Conservation (phyloP, 495 filamentous ascomycete species). For the Recurvomyces mirabilis region DNA sequence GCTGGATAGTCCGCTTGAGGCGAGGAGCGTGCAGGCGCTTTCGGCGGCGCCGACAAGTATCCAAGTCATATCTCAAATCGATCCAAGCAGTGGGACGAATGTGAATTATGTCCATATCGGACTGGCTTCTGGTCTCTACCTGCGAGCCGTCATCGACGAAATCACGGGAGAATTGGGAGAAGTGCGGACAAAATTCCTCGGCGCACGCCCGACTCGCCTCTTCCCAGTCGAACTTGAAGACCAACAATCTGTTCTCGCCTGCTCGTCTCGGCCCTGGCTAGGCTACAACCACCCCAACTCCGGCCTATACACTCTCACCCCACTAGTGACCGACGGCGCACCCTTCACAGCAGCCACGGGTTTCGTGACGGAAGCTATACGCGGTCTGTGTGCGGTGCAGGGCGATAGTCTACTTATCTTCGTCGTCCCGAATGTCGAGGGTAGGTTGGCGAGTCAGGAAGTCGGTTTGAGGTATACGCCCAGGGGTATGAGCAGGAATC, state of each 20-base stretch:
- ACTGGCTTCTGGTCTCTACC: constrained; percentile 86
- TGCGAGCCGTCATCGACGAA: constrained; percentile 87
- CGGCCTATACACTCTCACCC: constrained; percentile 80
- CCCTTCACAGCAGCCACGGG: constrained; percentile 91
- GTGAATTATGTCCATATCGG: constrained; percentile 92
- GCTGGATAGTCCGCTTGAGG: constrained; percentile 79
- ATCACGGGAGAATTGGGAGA: constrained; percentile 89
- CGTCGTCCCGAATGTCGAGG: constrained; percentile 2
- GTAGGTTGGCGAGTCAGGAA: constrained; percentile 18
- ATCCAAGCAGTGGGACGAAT: constrained; percentile 66
- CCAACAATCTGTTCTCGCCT: constrained; percentile 51
- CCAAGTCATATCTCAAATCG: constrained; percentile 89
- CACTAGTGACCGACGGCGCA: constrained; percentile 72
- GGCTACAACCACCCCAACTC: constrained; percentile 78
- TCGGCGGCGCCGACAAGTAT: constrained; percentile 80
- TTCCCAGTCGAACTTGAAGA: constrained; percentile 48
- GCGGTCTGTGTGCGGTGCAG: constrained; percentile 94
- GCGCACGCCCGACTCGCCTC: constrained; percentile 74
- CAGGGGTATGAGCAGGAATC: constrained; percentile 74
- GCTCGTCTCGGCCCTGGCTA: constrained; percentile 86
- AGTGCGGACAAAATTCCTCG: constrained; percentile 86
- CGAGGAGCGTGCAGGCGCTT: constrained; percentile 84
- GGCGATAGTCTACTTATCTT: constrained; percentile 55
- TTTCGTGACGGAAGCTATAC: constrained; percentile 73
- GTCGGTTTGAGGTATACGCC: constrained; percentile 54